Conservation (phyloP, 2,329 filamentous ascomycete species). For the Fusarium palustre region DNA sequence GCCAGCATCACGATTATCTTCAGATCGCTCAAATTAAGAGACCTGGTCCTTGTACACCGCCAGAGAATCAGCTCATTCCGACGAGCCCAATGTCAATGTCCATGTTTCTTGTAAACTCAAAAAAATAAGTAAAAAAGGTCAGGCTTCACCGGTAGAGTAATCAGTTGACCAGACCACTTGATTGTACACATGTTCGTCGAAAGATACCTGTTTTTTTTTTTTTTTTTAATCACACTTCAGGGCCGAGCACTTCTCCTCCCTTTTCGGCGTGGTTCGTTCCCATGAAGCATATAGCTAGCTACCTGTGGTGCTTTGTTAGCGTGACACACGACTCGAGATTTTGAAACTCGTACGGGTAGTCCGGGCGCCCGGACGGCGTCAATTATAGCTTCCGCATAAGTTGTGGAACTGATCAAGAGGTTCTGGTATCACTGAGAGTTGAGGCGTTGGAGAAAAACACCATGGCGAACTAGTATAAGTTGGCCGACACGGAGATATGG, state of each 20-base stretch:
- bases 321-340: conserved; percentile 22
- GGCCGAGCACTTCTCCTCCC: not conserved
- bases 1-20: conserved; percentile 5
- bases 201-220: conserved; percentile 16
- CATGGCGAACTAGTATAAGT: not conserved
- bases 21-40: not conserved
- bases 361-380: conserved; percentile 22
- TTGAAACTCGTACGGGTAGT: conserved; percentile 20
- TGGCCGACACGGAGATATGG: not conserved
- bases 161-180: conserved; percentile 4
- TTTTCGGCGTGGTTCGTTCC: not conserved
- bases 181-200: conserved; percentile 1
- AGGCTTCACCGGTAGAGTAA: conserved; percentile 22
- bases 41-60: conserved; percentile 19
- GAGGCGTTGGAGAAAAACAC: not conserved
- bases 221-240: not conserved
- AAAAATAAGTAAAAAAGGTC: not conserved
- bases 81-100: not conserved
- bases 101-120: not conserved
- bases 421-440: not conserved
- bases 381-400: conserved; percentile 10
- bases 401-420: conserved; percentile 1
- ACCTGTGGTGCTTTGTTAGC: conserved; percentile 17
- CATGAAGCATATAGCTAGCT: not conserved
- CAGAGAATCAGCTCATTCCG: not conserved